phyloP scores from a whole-genome alignment of 2,329 filamentous ascomycete genomes.

The Orbilia oligospora region DNA sequence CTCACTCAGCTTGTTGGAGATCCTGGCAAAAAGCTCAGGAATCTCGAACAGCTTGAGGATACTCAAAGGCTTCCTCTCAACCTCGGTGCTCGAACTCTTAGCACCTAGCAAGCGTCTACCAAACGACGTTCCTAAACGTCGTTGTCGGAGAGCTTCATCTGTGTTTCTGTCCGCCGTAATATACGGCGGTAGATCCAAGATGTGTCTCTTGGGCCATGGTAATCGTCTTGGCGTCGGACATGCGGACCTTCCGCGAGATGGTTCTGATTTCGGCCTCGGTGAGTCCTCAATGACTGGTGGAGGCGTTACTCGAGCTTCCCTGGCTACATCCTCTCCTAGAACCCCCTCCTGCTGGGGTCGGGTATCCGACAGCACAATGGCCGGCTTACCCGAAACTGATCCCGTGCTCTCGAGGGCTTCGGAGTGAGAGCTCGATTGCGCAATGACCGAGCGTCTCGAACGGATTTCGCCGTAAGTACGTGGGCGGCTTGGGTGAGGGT shows the following conservation, averaged over 20 bases:
- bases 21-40: conserved; percentile 23
- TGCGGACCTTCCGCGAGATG: background rate
- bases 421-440: background rate
- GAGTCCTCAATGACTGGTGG: conserved; percentile 4
- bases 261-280: background rate
- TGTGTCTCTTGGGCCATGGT: background rate
- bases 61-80: background rate
- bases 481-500: conserved; percentile 2
- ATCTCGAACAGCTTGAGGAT: conserved; percentile 26
- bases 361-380: conserved; percentile 8
- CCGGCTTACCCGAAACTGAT: conserved; percentile 5
- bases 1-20: conserved; percentile 10
- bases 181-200: background rate
- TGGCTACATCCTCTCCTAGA: background rate
- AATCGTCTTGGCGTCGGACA: background rate
- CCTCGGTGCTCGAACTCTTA: background rate
- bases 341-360: background rate
- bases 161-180: background rate
- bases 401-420: background rate
- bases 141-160: background rate
- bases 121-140: conserved; percentile 7
- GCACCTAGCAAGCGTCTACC: background rate
- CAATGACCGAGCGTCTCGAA: background rate
- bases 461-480: conserved; percentile 1
- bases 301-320: background rate